Conservation (phyloP, 2,329 filamentous ascomycete genomes). For the Dothistroma septosporum region DNA sequence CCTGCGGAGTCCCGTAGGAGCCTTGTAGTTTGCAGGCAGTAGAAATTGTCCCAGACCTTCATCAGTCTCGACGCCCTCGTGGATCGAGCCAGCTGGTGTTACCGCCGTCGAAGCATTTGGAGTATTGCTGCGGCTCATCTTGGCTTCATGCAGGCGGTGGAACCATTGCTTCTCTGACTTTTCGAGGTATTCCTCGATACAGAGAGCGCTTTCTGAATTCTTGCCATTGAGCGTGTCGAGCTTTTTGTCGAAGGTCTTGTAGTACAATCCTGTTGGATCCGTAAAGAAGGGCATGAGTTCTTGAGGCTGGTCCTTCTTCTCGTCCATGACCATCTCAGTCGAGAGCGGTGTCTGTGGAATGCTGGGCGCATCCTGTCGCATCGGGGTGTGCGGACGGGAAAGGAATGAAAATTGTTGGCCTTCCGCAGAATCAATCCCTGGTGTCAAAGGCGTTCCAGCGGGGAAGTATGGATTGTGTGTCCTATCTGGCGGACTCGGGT, state of each 20-base stretch:
- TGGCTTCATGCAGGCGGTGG: constrained; percentile 54
- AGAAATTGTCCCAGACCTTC: constrained; percentile 52
- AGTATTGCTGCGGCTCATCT: constrained; percentile 49
- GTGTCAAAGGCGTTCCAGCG: constrained; percentile 16
- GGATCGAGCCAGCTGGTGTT: constrained; percentile 41
- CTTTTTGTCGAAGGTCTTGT: constrained; percentile 54
- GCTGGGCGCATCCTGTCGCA: constrained; percentile 22
- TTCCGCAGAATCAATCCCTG: constrained; percentile 22
- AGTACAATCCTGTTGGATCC: constrained; percentile 60
- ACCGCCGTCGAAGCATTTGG: constrained; percentile 27
- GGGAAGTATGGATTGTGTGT: constrained; percentile 24
- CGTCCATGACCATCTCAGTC: constrained; percentile 55
- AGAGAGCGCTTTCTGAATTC: constrained; percentile 56
- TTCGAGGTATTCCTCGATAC: constrained; percentile 62
- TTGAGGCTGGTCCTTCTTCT: constrained; percentile 59
- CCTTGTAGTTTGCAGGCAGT: constrained; percentile 53
- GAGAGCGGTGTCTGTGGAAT: constrained; percentile 42
- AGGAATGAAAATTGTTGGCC: constrained; percentile 28
- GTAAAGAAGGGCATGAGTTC: constrained; percentile 66
- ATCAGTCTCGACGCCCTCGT: constrained; percentile 38
- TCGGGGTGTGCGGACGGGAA: constrained; percentile 27
- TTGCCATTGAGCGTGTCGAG: constrained; percentile 53
- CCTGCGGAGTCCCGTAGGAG: constrained; percentile 54
- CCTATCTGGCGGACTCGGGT: constrained; percentile 11
- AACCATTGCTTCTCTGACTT: constrained; percentile 67